Evolutionary conservation across 2,329 filamentous ascomycete species (phyloP), one percentile per base, ranked within the genome.

Genomic region (Talaromyces albobiverticillius): DNA sequence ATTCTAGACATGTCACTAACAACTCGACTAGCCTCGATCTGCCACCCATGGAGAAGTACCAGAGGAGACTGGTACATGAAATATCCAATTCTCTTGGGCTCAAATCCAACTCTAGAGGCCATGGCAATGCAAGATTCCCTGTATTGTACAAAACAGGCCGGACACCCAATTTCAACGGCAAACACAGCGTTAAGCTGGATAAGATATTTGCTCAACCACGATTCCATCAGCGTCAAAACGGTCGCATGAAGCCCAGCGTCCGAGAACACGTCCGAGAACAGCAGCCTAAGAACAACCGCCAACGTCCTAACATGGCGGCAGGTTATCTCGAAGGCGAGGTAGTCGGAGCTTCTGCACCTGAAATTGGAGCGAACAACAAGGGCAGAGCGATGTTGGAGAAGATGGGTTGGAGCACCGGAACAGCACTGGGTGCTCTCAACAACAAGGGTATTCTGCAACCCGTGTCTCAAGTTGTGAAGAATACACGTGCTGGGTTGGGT

Each of bases 321-420:
- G 81, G 11, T 79, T 90, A 94, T 61, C 82, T 82, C 57, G 89
- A 97, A 64, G 94, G 94, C 16, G 92, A 97, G 60, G 77, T 95
- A 25, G 91, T 97, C 2, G 94, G 93, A 46, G 90, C 83, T 1
- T 83, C 85, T 46, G 92, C 93, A 1, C 89, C 91, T 10, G 92
- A 96, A 68, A 79, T 99, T 29, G 89, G 89, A 1, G 77, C 79
- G 4, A 88, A 88, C 51, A 97, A 96, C 68, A 90, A 84, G 61
- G 94, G 94, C 10, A 83, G 90, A 48, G 84, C 85, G 3, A 89
- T 99, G 84, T 74, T 99, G 59, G 90, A 95, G 74, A 97, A 94
- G 74, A 97, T 97, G 94, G 94, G 94, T 3, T 99, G 94, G 92
- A 88, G 83, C 57, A 87, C 81, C 50, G 94, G 94, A 4, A 95